Conservation (phyloP, 1,139 yeast species). For the Candida sp. region DNA sequence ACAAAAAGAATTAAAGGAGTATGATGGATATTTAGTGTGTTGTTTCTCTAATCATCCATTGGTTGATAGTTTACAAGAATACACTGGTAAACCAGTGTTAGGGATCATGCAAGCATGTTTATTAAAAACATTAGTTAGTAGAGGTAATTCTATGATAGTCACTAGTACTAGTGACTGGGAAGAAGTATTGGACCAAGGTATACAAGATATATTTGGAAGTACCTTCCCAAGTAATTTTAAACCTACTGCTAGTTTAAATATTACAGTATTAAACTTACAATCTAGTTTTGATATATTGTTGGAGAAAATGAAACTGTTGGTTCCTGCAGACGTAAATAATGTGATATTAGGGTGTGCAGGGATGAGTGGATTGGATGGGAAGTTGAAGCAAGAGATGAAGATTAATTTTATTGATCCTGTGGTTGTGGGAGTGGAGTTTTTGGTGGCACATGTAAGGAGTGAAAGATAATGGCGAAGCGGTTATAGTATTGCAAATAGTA, state of each 20-base stretch:
- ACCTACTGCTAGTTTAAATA: conserved; percentile 51
- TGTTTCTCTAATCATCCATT: conserved; percentile 85
- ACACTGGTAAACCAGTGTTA: conserved; percentile 52
- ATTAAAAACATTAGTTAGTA: conserved; percentile 51
- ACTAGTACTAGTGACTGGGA: conserved; percentile 78
- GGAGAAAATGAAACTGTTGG: conserved; percentile 24
- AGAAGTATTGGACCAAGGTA: conserved; percentile 53
- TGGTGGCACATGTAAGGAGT: conserved; percentile 27
- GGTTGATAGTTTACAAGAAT: conserved; percentile 47
- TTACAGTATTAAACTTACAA: conserved; percentile 44
- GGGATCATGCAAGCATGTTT: conserved; percentile 81
- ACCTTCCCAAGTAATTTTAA: conserved; percentile 37
- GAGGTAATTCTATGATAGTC: conserved; percentile 59
- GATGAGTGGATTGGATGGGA: conserved; percentile 54
- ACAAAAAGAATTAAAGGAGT: conserved; percentile 19
- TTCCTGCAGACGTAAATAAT: conserved; percentile 30
- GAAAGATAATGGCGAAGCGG: no score
- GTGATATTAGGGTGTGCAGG: conserved; percentile 71
- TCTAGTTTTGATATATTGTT: conserved; percentile 32
- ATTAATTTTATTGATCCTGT: conserved; percentile 54
- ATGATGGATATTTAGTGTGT: conserved; percentile 68
- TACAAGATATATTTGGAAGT: conserved; percentile 43
- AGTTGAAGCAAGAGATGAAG: conserved; percentile 33
- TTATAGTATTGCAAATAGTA: no score
- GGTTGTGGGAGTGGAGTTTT: conserved; percentile 50